Evolutionary conservation across 495 filamentous ascomycete species (phyloP), one percentile per base, ranked within the genome.

Genomic region (Tuber melanosporum): DNA sequence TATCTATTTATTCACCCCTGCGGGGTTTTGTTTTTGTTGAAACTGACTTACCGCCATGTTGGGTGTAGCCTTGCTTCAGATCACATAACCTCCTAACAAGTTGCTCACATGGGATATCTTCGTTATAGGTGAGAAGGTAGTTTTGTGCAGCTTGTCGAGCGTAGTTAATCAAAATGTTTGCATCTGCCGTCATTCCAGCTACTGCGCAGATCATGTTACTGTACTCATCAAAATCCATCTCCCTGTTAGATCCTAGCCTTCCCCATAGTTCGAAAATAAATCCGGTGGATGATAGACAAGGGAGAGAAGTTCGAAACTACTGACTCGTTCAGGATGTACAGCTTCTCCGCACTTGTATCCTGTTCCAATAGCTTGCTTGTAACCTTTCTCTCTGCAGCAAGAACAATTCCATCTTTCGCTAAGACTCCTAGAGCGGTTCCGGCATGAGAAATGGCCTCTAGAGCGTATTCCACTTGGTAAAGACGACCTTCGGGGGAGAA

Each of bases 121-220:
- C 93, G 88, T 97, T 97, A 90, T 98, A 99, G 77, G 95, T 99
- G 75, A 95, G 90, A 84, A 99, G 95, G 86, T 98, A 98, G 78
- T 91, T 90, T 86, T 99, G 95, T 76, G 95, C 96, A 83, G 91
- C 91, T 89, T 97, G 93, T 78, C 95, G 94, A 85, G 95, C 95
- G 86, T 93, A 97, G 89, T 98, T 98, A 91, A 99, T 98, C 82
- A 99, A 92, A 86, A 99, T 99, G 88, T 99, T 99, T 81, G 95
- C 95, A 85, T 99, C 95, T 84, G 95, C 94, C 71, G 94, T 98
- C 95, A 98, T 98, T 87, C 95, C 95, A 80, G 95, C 95, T 74
- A 99, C 95, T 75, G 95, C 95, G 87, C 95, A 98, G 85, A 99
- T 98, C 96, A 98, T 98, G 88, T 99, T 99, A 87, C 95, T 99